phyloP scores from a whole-genome alignment of 1,139 yeast genomes.

The Scheffersomyces lignicola region DNA sequence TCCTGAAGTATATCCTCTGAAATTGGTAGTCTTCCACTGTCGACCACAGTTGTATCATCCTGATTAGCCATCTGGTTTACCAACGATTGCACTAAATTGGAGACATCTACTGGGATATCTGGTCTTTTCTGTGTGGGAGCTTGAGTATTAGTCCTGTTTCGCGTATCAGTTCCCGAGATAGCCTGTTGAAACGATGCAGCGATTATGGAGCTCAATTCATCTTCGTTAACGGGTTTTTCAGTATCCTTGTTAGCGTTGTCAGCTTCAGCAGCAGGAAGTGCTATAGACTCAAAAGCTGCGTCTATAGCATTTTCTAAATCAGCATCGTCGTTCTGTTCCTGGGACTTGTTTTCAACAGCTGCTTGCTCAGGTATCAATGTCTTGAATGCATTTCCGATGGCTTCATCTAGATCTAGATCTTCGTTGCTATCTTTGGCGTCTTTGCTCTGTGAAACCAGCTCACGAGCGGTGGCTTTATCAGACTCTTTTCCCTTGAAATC shows the following conservation, averaged over 20 bases:
- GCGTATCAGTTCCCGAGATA: conserved; percentile 5
- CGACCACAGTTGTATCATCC: not conserved
- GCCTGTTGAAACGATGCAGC: conserved; percentile 21
- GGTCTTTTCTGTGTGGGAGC: not conserved
- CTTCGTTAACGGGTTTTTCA: conserved; percentile 8
- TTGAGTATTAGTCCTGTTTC: not conserved
- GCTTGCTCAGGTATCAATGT: conserved; percentile 4
- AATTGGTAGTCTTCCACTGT: conserved; percentile 2
- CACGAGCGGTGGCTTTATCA: conserved; percentile 1
- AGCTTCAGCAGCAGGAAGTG: not conserved
- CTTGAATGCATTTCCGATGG: conserved; percentile 25
- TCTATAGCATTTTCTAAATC: conserved; percentile 30
- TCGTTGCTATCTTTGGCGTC: conserved; percentile 4
- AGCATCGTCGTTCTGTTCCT: conserved; percentile 16
- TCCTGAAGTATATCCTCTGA: conserved; percentile 28
- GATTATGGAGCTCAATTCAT: conserved; percentile 15
- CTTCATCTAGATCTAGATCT: conserved; percentile 20
- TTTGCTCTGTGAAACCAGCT: too few species aligned
- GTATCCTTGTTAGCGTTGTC: not conserved
- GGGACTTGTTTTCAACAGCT: not conserved
- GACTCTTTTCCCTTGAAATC: not conserved
- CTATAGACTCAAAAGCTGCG: conserved; percentile 23
- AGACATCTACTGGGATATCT: conserved; percentile 9
- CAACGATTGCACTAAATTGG: conserved; percentile 23
- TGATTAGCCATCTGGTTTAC: conserved; percentile 18